Conservation (phyloP, 192 early-diverging fungal genomes). For the Mortierella hygrophila region DNA sequence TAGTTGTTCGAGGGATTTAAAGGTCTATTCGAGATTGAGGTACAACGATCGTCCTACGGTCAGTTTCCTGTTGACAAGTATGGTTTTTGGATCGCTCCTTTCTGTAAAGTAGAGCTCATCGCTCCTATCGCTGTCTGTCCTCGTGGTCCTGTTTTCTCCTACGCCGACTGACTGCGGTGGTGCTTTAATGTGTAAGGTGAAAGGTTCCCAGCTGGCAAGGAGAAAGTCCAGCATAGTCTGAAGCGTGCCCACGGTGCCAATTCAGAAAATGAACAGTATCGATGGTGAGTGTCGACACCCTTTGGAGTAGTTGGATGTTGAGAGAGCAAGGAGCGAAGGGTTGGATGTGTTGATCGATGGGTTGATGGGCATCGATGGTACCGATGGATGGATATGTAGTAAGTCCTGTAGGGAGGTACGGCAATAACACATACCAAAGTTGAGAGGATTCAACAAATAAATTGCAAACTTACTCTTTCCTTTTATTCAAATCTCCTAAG, state of each 20-base stretch:
- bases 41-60: background rate
- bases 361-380: background rate
- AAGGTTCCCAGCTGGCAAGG: background rate
- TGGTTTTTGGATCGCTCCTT: background rate
- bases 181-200: too few species aligned
- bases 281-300: background rate
- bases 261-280: background rate
- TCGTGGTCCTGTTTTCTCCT: too few species aligned
- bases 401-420: background rate
- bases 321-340: background rate
- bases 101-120: background rate
- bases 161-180: too few species aligned
- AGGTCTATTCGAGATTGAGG: conserved; percentile 35
- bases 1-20: conserved; percentile 76
- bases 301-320: background rate
- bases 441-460: conserved; percentile 52
- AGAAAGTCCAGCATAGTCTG: background rate
- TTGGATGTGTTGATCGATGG: conserved; percentile 15
- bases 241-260: background rate
- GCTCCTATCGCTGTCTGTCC: too few species aligned
- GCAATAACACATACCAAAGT: conserved; percentile 53
- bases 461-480: conserved; percentile 28
- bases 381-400: conserved; percentile 29
- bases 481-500: conserved; percentile 24
- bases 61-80: background rate